These are phyloP conservation scores for Curvularia spicifera DNA, from an alignment of 2,329 filamentous ascomycete genomes.

Conservation along the genomic window DNA sequence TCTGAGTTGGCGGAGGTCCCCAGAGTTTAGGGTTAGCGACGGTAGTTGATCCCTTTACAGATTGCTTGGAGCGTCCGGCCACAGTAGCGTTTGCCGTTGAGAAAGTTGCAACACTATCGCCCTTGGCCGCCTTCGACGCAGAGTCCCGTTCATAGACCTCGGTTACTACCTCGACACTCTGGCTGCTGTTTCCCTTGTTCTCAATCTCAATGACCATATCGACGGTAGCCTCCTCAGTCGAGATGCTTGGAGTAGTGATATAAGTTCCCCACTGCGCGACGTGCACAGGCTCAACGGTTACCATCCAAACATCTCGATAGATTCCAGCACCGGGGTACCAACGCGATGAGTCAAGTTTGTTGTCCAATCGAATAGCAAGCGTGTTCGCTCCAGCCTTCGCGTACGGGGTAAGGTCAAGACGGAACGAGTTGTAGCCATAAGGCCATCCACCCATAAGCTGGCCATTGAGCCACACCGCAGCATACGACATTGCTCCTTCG, in stretches of 20 bases:
- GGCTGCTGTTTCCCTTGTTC: conserved; percentile 50
- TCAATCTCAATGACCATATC: conserved; percentile 56
- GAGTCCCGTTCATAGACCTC: conserved; percentile 52
- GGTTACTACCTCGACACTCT: conserved; percentile 51
- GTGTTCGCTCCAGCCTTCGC: conserved; percentile 47
- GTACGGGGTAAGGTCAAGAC: conserved; percentile 59
- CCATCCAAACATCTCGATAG: conserved; percentile 63
- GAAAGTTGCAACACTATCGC: conserved; percentile 47
- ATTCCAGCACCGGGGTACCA: conserved; percentile 64
- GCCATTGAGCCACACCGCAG: conserved; percentile 61
- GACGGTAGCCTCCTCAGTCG: conserved; percentile 54
- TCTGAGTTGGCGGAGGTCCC: conserved; percentile 57
- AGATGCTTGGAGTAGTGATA: conserved; percentile 56
- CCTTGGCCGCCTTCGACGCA: conserved; percentile 28
- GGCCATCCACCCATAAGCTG: conserved; percentile 60
- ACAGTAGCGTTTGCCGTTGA: conserved; percentile 40
- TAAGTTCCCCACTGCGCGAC: conserved; percentile 59
- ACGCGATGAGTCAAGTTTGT: conserved; percentile 56
- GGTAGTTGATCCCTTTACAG: conserved; percentile 45
- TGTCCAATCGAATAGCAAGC: conserved; percentile 61
- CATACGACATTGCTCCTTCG: conserved; percentile 61
- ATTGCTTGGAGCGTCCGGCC: conserved; percentile 38
- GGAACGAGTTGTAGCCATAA: conserved; percentile 60
- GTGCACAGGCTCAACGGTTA: conserved; percentile 54
- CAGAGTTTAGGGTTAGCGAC: conserved; percentile 55